Percentiles rank a stretch among this genome's conserved stretches.
Evolutionary conservation across 2,329 filamentous ascomycete species (phyloP).

Genomic region (Trichophaea hybrida): DNA sequence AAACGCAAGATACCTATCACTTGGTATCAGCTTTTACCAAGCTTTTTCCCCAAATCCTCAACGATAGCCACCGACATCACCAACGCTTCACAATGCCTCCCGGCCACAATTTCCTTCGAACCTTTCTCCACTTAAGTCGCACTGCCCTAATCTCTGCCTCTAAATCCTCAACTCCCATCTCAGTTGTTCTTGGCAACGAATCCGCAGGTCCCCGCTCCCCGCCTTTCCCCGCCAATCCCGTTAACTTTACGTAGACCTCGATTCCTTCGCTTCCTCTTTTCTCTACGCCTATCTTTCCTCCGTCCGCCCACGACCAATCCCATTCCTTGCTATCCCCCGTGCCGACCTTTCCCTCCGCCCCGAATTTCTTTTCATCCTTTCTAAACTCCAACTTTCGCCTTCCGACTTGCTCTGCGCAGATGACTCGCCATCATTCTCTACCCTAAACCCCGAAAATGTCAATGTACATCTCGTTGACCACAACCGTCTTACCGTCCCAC

Average conservation of each 20-base stretch:
- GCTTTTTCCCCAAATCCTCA: no score
- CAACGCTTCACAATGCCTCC: not conserved
- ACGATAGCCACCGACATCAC: no score
- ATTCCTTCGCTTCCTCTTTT: conserved; percentile 62
- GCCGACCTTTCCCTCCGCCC: conserved; percentile 56
- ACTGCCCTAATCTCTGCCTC: conserved; percentile 12
- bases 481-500: conserved; percentile 51
- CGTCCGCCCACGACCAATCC: conserved; percentile 47
- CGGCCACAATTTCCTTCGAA: not conserved
- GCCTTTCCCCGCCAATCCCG: not conserved
- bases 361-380: conserved; percentile 54
- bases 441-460: conserved; percentile 37
- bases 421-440: conserved; percentile 40
- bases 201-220: conserved; percentile 41
- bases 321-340: conserved; percentile 55
- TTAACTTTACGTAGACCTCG: conserved; percentile 46
- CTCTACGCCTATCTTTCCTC: conserved; percentile 56
- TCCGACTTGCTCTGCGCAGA: conserved; percentile 52
- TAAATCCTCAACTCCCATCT: conserved; percentile 35
- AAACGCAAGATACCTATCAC: no score
- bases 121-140: conserved; percentile 15
- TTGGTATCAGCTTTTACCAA: no score
- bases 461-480: conserved; percentile 52
- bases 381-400: conserved; percentile 43
- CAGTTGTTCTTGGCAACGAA: conserved; percentile 53